phyloP scores from a whole-genome alignment of 139 green algal genomes.

The Tetraselmis striata region DNA sequence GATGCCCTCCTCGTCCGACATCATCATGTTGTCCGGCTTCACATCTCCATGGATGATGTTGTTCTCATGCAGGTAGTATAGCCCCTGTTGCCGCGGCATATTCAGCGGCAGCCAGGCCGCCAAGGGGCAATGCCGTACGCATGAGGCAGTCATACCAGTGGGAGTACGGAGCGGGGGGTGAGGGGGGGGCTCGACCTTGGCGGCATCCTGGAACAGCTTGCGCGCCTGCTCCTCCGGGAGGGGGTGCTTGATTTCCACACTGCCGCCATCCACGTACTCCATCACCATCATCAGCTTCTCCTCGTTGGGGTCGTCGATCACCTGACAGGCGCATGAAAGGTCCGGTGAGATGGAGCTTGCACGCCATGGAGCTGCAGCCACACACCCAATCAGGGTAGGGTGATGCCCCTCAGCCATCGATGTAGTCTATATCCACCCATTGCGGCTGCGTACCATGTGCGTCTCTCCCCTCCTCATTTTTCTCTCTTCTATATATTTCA shows the following conservation, averaged over 20 bases:
- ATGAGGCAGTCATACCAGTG: too few species aligned
- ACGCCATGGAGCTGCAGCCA: neutral
- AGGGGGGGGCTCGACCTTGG: too few species aligned
- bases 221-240: conserved; percentile 64
- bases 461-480: conserved; percentile 38
- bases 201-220: conserved; percentile 72
- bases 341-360: neutral
- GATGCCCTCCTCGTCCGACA: conserved; percentile 42
- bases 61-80: neutral
- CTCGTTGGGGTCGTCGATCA: conserved; percentile 46
- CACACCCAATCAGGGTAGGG: too few species aligned
- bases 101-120: too few species aligned
- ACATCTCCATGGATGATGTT: conserved; percentile 58
- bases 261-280: conserved; percentile 47
- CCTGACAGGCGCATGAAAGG: conserved; percentile 1
- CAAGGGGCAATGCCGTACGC: too few species aligned
- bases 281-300: conserved; percentile 55
- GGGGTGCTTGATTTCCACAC: conserved; percentile 26
- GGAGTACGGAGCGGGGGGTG: too few species aligned
- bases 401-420: conserved; percentile 26
- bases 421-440: too few species aligned
- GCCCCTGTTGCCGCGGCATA: neutral
- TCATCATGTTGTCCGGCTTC: conserved; percentile 87
- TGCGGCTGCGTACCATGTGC: too few species aligned
- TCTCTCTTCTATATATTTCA: conserved; percentile 8